Percentiles rank a stretch among this genome's conserved stretches.
Conservation (phyloP, 2,329 filamentous ascomycete species). For the Trichothecium roseum region DNA sequence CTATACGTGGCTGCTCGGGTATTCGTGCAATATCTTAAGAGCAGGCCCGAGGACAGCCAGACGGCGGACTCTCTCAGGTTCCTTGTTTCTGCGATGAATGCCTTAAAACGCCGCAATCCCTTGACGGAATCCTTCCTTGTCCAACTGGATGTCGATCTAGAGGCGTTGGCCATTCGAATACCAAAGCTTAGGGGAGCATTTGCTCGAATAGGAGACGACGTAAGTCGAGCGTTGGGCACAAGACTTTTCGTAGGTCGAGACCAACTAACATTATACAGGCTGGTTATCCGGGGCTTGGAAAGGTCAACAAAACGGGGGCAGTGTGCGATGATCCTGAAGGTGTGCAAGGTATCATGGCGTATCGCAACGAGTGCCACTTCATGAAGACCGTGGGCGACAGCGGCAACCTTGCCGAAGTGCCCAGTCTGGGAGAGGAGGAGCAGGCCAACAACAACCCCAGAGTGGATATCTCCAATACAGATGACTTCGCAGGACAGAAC, state of each 20-base stretch:
- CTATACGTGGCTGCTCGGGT: conserved; percentile 92
- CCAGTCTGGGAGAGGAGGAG: conserved; percentile 26
- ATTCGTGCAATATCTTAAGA: conserved; percentile 95
- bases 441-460: conserved; percentile 17
- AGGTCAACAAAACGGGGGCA: conserved; percentile 9
- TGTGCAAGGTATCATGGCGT: conserved; percentile 30
- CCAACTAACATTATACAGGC: too few species aligned
- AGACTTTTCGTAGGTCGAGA: neutral
- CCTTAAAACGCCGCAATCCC: conserved; percentile 77
- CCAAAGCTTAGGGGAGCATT: conserved; percentile 46
- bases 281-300: too few species aligned
- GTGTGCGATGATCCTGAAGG: conserved; percentile 24
- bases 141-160: conserved; percentile 85
- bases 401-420: conserved; percentile 25
- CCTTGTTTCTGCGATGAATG: conserved; percentile 80
- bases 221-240: conserved; percentile 32
- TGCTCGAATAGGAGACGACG: conserved; percentile 39
- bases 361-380: conserved; percentile 33
- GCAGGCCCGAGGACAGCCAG: conserved; percentile 72
- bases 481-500: conserved; percentile 16
- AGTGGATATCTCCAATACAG: conserved; percentile 11
- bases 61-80: conserved; percentile 79
- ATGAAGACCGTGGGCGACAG: conserved; percentile 28
- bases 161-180: conserved; percentile 55
- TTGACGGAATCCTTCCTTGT: conserved; percentile 91